phyloP scores from a whole-genome alignment of 805 yeast species.

The Candida adriatica region DNA sequence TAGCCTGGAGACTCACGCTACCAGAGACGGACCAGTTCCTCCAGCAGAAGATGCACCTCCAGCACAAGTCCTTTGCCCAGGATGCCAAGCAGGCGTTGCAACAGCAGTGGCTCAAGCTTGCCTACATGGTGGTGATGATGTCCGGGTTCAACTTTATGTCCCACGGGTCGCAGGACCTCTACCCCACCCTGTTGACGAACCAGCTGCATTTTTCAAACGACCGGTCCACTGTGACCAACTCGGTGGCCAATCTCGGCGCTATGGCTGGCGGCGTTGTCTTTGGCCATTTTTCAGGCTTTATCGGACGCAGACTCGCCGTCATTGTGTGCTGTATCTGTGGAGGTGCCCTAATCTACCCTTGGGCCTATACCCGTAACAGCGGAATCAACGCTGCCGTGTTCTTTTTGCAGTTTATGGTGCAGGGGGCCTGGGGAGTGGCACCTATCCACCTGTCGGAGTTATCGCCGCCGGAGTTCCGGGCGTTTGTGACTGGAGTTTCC shows the following conservation, averaged over 20 bases:
- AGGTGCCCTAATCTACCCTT: slow-evolving; percentile 58
- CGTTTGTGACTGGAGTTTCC: slow-evolving; percentile 56
- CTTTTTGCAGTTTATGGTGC: slow-evolving; percentile 56
- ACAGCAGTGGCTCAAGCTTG: slow-evolving; percentile 50
- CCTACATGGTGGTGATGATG: slow-evolving; percentile 53
- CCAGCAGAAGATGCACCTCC: slow-evolving; percentile 32
- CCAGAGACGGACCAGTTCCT: slow-evolving; percentile 50
- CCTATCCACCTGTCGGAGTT: slow-evolving; percentile 58
- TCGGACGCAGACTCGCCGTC: slow-evolving; percentile 50
- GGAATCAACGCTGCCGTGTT: slow-evolving; percentile 54
- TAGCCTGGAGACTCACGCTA: slow-evolving; percentile 33
- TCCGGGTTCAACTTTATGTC: slow-evolving; percentile 57
- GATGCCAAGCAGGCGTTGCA: slow-evolving; percentile 30
- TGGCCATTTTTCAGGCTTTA: slow-evolving; percentile 48
- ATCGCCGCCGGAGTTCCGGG: slow-evolving; percentile 55
- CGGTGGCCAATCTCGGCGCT: slow-evolving; percentile 55
- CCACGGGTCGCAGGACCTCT: slow-evolving; percentile 59
- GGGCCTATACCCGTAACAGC: slow-evolving; percentile 43
- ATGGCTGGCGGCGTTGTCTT: slow-evolving; percentile 47
- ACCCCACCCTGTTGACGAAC: slow-evolving; percentile 45
- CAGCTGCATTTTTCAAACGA: slow-evolving; percentile 37
- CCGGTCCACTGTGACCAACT: slow-evolving; percentile 47
- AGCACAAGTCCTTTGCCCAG: slow-evolving; percentile 25
- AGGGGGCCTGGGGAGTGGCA: slow-evolving; percentile 65
- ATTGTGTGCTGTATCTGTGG: slow-evolving; percentile 47